phyloP scores from a whole-genome alignment of 2,329 filamentous ascomycete species.

The Calonectria henricotiae region DNA sequence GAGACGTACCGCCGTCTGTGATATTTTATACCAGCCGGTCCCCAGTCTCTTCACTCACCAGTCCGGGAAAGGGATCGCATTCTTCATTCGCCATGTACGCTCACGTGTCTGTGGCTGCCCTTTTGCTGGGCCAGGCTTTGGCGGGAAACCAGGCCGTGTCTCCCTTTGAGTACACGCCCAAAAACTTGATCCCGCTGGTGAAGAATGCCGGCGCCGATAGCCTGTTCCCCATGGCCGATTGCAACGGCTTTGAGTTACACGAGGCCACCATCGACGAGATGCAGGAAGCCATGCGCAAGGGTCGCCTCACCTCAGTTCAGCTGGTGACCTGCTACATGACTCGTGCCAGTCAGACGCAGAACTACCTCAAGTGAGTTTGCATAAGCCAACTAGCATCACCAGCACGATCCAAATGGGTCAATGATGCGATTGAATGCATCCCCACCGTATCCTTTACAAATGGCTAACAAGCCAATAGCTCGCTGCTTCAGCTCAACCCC shows the following conservation, averaged over 20 bases:
- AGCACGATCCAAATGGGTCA: background rate
- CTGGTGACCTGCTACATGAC: slow-evolving; percentile 76
- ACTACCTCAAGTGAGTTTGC: slow-evolving; percentile 73
- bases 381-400: background rate
- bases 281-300: slow-evolving; percentile 71
- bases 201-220: slow-evolving; percentile 57
- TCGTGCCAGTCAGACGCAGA: slow-evolving; percentile 74
- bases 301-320: slow-evolving; percentile 71
- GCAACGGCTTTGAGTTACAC: slow-evolving; percentile 74
- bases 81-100: slow-evolving; percentile 44
- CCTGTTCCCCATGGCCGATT: slow-evolving; percentile 76
- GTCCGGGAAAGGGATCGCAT: background rate
- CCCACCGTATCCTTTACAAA: background rate
- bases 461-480: slow-evolving; percentile 55
- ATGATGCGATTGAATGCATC: background rate
- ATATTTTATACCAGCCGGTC: slow-evolving; percentile 11
- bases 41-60: background rate
- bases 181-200: slow-evolving; percentile 57
- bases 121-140: slow-evolving; percentile 42
- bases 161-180: slow-evolving; percentile 49
- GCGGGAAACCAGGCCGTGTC: slow-evolving; percentile 35
- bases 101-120: slow-evolving; percentile 47
- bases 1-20: slow-evolving; percentile 12
- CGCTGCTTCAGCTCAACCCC: slow-evolving; percentile 78
- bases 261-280: slow-evolving; percentile 81